Conservation (phyloP, 768 basidiomycete species). For the Tremella mesenterica region DNA sequence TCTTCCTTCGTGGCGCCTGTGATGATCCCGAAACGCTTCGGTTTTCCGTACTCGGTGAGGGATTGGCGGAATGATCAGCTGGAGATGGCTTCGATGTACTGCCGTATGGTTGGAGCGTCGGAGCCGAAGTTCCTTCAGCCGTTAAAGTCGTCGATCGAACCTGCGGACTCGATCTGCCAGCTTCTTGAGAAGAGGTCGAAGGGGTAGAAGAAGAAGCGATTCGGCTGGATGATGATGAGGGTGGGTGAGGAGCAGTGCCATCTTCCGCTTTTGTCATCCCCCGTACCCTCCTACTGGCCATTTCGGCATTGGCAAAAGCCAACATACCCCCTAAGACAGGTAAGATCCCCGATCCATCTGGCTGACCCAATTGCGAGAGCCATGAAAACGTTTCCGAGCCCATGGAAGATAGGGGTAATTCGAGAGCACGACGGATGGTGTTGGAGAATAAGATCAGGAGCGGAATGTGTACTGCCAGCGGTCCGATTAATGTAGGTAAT, state of each 20-base stretch:
- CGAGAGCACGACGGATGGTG: constrained; percentile 41
- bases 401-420: constrained; percentile 22
- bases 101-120: background rate
- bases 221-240: too few species aligned
- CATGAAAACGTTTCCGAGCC: constrained; percentile 29
- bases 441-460: constrained; percentile 42
- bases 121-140: background rate
- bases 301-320: constrained; percentile 43
- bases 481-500: constrained; percentile 34
- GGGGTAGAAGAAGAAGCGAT: too few species aligned
- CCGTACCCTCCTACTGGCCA: constrained; percentile 10
- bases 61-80: background rate
- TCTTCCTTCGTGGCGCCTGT: too few species aligned
- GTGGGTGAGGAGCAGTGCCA: too few species aligned
- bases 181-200: background rate
- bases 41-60: background rate
- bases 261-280: background rate
- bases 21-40: background rate
- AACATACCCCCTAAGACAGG: constrained; percentile 41
- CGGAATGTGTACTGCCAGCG: constrained; percentile 43
- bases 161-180: background rate
- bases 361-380: constrained; percentile 36
- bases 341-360: constrained; percentile 37
- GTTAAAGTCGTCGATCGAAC: background rate
- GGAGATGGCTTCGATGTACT: background rate